Conservation (phyloP, 331 rosid species). For the Phaseolus coccineus region DNA sequence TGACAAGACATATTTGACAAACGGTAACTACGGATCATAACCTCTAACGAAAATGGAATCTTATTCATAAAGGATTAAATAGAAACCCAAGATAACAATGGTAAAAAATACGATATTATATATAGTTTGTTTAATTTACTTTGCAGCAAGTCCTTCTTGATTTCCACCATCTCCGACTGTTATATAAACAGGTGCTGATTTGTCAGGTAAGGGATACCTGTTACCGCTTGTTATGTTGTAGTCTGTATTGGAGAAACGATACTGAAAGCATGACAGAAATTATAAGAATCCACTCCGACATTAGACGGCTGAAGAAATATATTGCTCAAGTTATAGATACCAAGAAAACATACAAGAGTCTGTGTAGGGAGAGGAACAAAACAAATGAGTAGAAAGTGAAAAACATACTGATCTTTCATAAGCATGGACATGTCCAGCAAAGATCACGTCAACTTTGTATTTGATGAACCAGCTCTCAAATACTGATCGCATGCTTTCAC, state of each 20-base stretch:
- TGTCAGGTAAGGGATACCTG: constrained; percentile 71
- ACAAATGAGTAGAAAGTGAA: constrained; percentile 20
- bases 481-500: constrained; percentile 66
- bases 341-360: constrained; percentile 31
- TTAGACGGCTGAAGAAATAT: constrained; percentile 40
- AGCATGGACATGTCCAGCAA: constrained; percentile 73
- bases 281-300: constrained; percentile 32
- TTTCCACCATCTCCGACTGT: constrained; percentile 99
- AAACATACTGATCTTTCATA: constrained; percentile 70
- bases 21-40: background rate
- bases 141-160: constrained; percentile 96
- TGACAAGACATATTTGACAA: constrained; percentile 1
- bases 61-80: constrained; percentile 14
- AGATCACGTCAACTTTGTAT: constrained; percentile 61
- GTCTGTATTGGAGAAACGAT: constrained; percentile 75
- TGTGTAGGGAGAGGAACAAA: constrained; percentile 27
- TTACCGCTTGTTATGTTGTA: constrained; percentile 75
- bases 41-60: constrained; percentile 1
- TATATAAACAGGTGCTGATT: constrained; percentile 92
- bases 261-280: constrained; percentile 58
- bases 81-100: constrained; percentile 22
- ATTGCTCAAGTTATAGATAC: constrained; percentile 14
- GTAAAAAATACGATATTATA: background rate
- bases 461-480: constrained; percentile 62
- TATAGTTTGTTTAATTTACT: constrained; percentile 49